phyloP scores from a whole-genome alignment of 73 alveolate species.

The Blepharisma japonicum region DNA sequence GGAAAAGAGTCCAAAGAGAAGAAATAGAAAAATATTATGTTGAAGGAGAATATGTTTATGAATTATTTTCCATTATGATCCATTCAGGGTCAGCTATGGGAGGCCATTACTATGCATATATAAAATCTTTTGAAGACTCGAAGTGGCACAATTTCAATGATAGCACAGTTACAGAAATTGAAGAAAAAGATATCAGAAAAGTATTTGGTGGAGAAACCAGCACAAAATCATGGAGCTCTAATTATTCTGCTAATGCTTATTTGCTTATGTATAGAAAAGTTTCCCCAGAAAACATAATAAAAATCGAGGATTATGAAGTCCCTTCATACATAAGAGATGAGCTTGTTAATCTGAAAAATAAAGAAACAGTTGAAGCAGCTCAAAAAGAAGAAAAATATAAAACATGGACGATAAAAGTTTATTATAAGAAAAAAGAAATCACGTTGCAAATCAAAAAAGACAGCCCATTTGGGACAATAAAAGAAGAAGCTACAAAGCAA shows the following conservation, averaged over 20 bases:
- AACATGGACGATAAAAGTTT: not conserved
- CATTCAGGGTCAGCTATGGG: slow-evolving; percentile 95
- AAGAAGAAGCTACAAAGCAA: not conserved
- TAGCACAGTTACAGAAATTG: slow-evolving; percentile 68
- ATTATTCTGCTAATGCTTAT: slow-evolving; percentile 24
- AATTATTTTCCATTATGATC: slow-evolving; percentile 76
- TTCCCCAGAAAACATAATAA: not conserved
- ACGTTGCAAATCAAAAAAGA: slow-evolving; percentile 1
- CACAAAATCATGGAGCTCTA: not conserved
- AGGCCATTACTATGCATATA: slow-evolving; percentile 94
- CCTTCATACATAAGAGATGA: slow-evolving; percentile 16
- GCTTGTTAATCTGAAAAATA: not conserved
- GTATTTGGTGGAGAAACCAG: slow-evolving; percentile 62
- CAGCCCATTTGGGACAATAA: slow-evolving; percentile 4
- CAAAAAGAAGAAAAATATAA: slow-evolving; percentile 26
- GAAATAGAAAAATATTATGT: slow-evolving; percentile 22
- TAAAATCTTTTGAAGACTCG: slow-evolving; percentile 77
- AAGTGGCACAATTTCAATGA: slow-evolving; percentile 86
- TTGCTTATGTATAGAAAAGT: slow-evolving; percentile 31
- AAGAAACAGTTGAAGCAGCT: not conserved
- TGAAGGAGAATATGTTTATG: slow-evolving; percentile 85
- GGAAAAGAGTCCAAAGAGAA: not conserved
- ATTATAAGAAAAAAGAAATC: not conserved
- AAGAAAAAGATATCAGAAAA: slow-evolving; percentile 52
- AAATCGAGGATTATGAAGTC: slow-evolving; percentile 1